Percentiles rank a stretch among this genome's conserved stretches.
Conservation (phyloP, 495 filamentous ascomycete genomes). For the Penicillium manginii region DNA sequence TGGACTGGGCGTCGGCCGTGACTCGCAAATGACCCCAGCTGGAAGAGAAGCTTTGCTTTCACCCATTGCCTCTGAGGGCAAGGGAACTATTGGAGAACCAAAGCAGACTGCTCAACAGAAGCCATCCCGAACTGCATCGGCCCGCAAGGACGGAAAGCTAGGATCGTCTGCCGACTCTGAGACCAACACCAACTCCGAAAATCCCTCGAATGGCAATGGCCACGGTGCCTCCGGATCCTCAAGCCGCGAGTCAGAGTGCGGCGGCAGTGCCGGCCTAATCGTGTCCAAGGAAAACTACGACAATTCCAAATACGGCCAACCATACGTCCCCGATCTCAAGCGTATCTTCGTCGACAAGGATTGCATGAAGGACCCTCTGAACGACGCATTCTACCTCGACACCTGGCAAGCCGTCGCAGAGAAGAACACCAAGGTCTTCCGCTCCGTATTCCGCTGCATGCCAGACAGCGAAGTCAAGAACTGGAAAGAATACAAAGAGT, state of each 20-base stretch:
- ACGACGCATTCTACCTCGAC: slow-evolving; percentile 80
- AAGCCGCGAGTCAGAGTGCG: slow-evolving; percentile 79
- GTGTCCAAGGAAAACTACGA: slow-evolving; percentile 47
- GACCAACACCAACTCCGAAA: slow-evolving; percentile 20
- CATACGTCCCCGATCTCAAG: slow-evolving; percentile 67
- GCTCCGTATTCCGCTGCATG: slow-evolving; percentile 94
- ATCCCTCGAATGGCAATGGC: slow-evolving; percentile 4
- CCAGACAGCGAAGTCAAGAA: slow-evolving; percentile 91
- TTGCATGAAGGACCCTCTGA: slow-evolving; percentile 83
- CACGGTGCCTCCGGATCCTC: slow-evolving; percentile 37
- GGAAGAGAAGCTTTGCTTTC: slow-evolving; percentile 68
- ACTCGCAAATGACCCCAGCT: slow-evolving; percentile 63
- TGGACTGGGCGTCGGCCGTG: slow-evolving; percentile 62
- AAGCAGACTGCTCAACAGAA: slow-evolving; percentile 32
- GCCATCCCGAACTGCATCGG: slow-evolving; percentile 20
- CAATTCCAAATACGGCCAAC: slow-evolving; percentile 50
- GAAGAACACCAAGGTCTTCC: slow-evolving; percentile 93
- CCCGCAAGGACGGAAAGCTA: slow-evolving; percentile 42
- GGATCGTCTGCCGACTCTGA: slow-evolving; percentile 48
- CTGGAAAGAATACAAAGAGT: slow-evolving; percentile 95
- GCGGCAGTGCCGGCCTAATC: slow-evolving; percentile 53
- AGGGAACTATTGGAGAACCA: slow-evolving; percentile 55
- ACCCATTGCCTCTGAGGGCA: slow-evolving; percentile 63
- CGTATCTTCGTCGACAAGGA: slow-evolving; percentile 65
- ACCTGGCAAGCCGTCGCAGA: slow-evolving; percentile 86